A percentile compares a stretch with the other conserved stretches of the same genome.
Evolutionary conservation across 1,284 basidiomycete genomes (phyloP).

Genomic region (Neonothopanus nambi): DNA sequence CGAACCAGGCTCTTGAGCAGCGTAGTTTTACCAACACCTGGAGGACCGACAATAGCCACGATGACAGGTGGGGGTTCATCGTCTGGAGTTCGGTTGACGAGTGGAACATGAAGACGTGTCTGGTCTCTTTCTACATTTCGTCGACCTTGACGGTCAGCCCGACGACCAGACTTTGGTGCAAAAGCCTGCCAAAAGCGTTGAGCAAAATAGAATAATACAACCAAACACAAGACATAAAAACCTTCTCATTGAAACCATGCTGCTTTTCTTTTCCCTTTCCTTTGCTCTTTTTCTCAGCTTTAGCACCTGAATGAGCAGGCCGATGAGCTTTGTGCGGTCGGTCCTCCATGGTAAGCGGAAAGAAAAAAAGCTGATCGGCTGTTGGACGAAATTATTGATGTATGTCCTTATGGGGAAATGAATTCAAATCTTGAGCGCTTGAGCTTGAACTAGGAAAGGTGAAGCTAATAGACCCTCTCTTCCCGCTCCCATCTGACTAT

Average conservation of each 20-base stretch:
- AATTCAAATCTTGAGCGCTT: too few species aligned
- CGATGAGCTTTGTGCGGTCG: constrained; percentile 78
- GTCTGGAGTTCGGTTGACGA: constrained; percentile 92
- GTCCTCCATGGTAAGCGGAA: constrained; percentile 52
- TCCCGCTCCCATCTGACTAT: too few species aligned
- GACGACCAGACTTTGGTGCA: constrained; percentile 86
- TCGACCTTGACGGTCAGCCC: constrained; percentile 86
- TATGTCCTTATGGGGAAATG: too few species aligned
- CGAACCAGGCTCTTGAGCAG: constrained; percentile 91
- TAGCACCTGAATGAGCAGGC: constrained; percentile 68
- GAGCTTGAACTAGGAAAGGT: too few species aligned
- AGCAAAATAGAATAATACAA: constrained; percentile 4
- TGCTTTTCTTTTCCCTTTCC: constrained; percentile 63
- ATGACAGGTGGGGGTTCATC: constrained; percentile 93
- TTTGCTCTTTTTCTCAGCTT: constrained; percentile 77
- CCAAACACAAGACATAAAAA: constrained; percentile 28
- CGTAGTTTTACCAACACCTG: constrained; percentile 96
- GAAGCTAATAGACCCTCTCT: too few species aligned
- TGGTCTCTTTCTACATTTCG: constrained; percentile 94
- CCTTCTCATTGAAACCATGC: constrained; percentile 90
- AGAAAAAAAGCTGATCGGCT: too few species aligned
- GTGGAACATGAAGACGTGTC: constrained; percentile 92
- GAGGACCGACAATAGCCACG: constrained; percentile 95
- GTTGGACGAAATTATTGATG: too few species aligned
- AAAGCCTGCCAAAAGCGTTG: constrained; percentile 67